Evolutionary conservation across 1,284 basidiomycete species (phyloP).

Genomic region (Melampsora larici-populina): DNA sequence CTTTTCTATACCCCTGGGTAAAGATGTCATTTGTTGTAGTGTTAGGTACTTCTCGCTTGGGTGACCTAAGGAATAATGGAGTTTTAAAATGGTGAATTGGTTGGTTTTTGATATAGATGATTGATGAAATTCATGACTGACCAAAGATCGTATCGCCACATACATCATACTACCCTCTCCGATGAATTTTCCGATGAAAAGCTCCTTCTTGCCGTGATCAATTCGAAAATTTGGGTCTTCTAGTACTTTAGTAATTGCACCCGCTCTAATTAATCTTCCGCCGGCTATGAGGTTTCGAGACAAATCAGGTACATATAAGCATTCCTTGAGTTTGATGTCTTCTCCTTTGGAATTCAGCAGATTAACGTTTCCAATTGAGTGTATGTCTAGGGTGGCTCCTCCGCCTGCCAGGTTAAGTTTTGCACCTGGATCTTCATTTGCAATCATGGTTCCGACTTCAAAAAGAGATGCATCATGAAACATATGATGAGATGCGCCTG

Average conservation of each 20-base stretch:
- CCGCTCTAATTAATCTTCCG: background rate
- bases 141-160: too few relatives aligned
- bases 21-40: too few relatives aligned
- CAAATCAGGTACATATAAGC: background rate
- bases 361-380: background rate
- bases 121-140: too few relatives aligned
- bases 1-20: too few relatives aligned
- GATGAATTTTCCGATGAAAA: background rate
- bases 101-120: too few relatives aligned
- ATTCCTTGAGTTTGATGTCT: background rate
- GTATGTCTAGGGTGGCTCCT: background rate
- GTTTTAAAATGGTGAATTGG: too few relatives aligned
- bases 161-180: too few relatives aligned
- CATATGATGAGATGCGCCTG: background rate
- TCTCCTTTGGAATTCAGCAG: background rate
- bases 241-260: background rate
- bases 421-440: background rate
- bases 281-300: too few relatives aligned
- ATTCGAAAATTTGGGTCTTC: background rate
- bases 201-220: background rate
- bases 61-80: too few relatives aligned
- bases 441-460: background rate
- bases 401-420: background rate
- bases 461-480: too few relatives aligned
- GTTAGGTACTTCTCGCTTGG: too few relatives aligned